Conservation (phyloP, 2,329 filamentous ascomycete species). For the Epichloe glyceriae region DNA sequence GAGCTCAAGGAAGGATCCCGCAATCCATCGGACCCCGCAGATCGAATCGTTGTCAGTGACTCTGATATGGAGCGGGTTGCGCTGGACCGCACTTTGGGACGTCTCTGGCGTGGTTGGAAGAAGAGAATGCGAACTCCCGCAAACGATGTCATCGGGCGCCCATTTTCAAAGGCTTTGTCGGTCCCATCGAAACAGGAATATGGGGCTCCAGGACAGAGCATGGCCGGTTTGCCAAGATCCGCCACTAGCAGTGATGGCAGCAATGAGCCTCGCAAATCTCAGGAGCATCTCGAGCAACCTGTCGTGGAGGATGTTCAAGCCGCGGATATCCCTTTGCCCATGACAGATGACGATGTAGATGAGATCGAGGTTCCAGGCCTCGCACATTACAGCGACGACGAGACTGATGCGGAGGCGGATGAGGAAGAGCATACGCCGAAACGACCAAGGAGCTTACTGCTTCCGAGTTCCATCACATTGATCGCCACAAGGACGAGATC, state of each 20-base stretch:
- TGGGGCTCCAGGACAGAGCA: slow-evolving; percentile 21
- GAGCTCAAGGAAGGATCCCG: slow-evolving; percentile 40
- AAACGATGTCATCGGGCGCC: slow-evolving; percentile 32
- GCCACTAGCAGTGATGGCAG: slow-evolving; percentile 3
- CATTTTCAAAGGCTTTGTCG: slow-evolving; percentile 35
- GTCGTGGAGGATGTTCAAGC: slow-evolving; percentile 20
- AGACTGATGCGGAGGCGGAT: slow-evolving; percentile 32
- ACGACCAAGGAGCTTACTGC: slow-evolving; percentile 34
- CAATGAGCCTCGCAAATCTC: slow-evolving; percentile 8
- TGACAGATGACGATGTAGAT: slow-evolving; percentile 53
- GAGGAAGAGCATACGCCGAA: slow-evolving; percentile 18
- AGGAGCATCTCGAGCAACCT: slow-evolving; percentile 9
- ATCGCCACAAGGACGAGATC: slow-evolving; percentile 30
- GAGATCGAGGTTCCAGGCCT: slow-evolving; percentile 73
- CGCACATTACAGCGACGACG: slow-evolving; percentile 48
- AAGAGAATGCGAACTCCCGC: slow-evolving; percentile 58
- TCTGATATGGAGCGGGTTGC: slow-evolving; percentile 87
- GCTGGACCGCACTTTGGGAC: slow-evolving; percentile 73
- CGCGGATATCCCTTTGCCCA: slow-evolving; percentile 50
- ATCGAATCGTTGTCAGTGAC: slow-evolving; percentile 74
- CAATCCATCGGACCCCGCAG: slow-evolving; percentile 35
- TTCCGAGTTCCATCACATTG: slow-evolving; percentile 14
- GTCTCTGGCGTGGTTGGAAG: slow-evolving; percentile 91
- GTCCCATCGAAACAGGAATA: slow-evolving; percentile 20
- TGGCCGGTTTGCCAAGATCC: slow-evolving; percentile 13